Evolutionary conservation across 2,329 filamentous ascomycete species (phyloP).

Genomic region (Sordariomycetes sp.): DNA sequence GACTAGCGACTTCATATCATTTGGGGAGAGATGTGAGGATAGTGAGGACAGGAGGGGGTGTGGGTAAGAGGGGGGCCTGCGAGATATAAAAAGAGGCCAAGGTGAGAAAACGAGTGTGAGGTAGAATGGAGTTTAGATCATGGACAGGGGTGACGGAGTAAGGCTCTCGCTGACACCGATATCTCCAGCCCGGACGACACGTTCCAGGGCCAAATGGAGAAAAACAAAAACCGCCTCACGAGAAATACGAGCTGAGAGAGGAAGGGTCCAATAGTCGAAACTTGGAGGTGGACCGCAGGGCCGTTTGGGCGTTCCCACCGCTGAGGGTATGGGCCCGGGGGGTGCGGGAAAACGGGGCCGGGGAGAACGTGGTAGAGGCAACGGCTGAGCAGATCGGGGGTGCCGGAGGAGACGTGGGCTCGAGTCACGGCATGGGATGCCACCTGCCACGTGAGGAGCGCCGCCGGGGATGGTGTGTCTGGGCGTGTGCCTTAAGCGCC

Average conservation of each 20-base stretch:
- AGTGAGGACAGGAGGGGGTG: not conserved
- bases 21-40: conserved; percentile 7
- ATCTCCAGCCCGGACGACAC: not conserved
- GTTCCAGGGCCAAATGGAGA: not conserved
- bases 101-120: not conserved
- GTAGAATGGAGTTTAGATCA: not conserved
- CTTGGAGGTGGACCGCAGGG: not conserved
- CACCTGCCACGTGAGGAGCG: not conserved
- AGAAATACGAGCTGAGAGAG: not conserved
- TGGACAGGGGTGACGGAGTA: not conserved
- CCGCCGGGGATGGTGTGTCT: not conserved
- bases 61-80: not conserved
- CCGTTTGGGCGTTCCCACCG: not conserved
- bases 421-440: not conserved
- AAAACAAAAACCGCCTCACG: not conserved
- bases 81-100: not conserved
- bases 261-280: not conserved
- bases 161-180: not conserved
- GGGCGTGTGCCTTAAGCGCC: not conserved
- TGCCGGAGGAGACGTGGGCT: not conserved
- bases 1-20: conserved; percentile 40
- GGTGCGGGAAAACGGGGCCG: no score
- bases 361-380: not conserved
- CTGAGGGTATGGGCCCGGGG: not conserved
- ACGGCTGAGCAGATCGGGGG: not conserved